A percentile compares a stretch with the other conserved stretches of the same genome.
phyloP scores from a whole-genome alignment of 108 stramenopile species.

The Pseudonitzschia delicatissima region DNA sequence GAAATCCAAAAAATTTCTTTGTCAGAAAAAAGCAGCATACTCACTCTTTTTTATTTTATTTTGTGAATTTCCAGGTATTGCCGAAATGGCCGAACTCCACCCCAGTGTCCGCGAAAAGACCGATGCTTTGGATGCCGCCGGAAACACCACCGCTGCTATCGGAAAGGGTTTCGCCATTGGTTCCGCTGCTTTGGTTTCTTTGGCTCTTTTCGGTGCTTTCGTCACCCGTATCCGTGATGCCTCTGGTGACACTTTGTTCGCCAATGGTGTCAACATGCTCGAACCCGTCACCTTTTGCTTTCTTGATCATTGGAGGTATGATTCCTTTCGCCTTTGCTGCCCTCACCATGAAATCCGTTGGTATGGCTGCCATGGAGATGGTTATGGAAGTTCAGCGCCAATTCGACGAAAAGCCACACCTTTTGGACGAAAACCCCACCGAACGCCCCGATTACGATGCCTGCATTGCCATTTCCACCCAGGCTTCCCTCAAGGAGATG shows the following conservation, averaged over 20 bases:
- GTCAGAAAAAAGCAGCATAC: too few species aligned
- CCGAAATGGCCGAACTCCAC: slow-evolving; percentile 98
- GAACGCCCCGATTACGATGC: slow-evolving; percentile 92
- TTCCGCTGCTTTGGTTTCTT: slow-evolving; percentile 97
- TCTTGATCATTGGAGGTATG: slow-evolving; percentile 97
- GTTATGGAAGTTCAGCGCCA: slow-evolving; percentile 97
- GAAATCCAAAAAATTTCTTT: background rate
- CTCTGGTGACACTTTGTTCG: slow-evolving; percentile 55
- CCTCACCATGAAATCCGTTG: slow-evolving; percentile 99
- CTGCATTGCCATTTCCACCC: slow-evolving; percentile 96
- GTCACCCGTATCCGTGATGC: slow-evolving; percentile 90
- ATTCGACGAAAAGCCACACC: slow-evolving; percentile 92
- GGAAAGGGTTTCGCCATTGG: slow-evolving; percentile 99
- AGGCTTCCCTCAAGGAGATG: slow-evolving; percentile 95
- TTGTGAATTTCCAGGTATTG: slow-evolving; percentile 70
- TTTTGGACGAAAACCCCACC: slow-evolving; percentile 89
- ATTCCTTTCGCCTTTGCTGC: slow-evolving; percentile 98
- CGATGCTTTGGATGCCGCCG: slow-evolving; percentile 97
- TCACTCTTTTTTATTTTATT: background rate
- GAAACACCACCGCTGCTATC: slow-evolving; percentile 99
- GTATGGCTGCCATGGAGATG: slow-evolving; percentile 97
- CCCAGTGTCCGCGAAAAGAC: slow-evolving; percentile 95
- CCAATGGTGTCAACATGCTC: slow-evolving; percentile 88
- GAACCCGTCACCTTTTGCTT: slow-evolving; percentile 94
- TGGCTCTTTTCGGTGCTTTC: slow-evolving; percentile 96